phyloP scores from a whole-genome alignment of 2,329 filamentous ascomycete species.

The Talaromyces rugulosus region DNA sequence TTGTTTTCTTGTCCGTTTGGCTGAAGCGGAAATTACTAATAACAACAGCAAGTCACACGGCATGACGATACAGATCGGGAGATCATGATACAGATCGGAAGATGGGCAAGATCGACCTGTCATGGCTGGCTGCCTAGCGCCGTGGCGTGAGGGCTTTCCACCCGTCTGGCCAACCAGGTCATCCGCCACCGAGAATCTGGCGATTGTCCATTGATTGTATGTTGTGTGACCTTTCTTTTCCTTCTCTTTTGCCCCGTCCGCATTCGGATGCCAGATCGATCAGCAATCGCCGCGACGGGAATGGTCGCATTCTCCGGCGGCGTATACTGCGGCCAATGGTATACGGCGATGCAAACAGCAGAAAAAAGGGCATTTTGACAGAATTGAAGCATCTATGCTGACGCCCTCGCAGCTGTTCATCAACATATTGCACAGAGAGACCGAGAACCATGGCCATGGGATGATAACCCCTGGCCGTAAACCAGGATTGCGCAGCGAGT shows the following conservation, averaged over 20 bases:
- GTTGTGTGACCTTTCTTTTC: neutral
- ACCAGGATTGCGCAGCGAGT: neutral
- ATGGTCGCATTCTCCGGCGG: neutral
- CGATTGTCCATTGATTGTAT: neutral
- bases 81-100: neutral
- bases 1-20: neutral
- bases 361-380: no score
- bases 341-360: neutral
- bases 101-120: neutral
- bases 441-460: neutral
- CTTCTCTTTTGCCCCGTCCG: neutral
- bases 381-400: neutral
- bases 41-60: neutral
- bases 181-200: neutral
- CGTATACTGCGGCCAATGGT: neutral
- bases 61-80: neutral
- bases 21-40: neutral
- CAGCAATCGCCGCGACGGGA: neutral
- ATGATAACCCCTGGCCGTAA: neutral
- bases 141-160: neutral
- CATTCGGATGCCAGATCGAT: neutral
- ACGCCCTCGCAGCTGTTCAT: neutral
- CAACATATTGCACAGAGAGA: neutral
- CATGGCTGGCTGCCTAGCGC: neutral
- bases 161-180: neutral